Percentiles rank a stretch among this genome's conserved stretches.
phyloP scores from a whole-genome alignment of 2,329 filamentous ascomycete species.

The Ciborinia camelliae region DNA sequence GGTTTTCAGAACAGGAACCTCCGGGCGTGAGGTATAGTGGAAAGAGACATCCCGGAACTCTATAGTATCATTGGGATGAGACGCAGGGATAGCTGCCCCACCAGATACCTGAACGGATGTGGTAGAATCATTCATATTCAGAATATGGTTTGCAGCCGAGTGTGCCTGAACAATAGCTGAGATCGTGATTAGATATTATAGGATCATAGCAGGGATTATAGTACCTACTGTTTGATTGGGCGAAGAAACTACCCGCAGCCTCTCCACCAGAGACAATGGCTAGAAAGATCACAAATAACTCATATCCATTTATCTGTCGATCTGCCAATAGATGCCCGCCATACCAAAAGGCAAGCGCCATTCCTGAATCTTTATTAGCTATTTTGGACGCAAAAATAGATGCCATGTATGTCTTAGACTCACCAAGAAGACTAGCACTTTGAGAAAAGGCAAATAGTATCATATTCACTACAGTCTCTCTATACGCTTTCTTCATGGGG shows the following conservation, averaged over 20 bases:
- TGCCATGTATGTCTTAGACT: neutral
- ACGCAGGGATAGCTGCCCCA: neutral
- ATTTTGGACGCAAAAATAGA: neutral
- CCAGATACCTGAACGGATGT: neutral
- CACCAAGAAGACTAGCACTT: constrained; percentile 11
- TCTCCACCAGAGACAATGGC: constrained; percentile 40
- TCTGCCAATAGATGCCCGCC: constrained; percentile 42
- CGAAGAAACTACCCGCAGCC: constrained; percentile 13
- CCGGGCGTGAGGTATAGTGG: constrained; percentile 33
- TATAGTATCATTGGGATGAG: neutral
- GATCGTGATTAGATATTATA: neutral
- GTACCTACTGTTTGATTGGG: constrained; percentile 7
- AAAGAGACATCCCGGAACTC: constrained; percentile 39
- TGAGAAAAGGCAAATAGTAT: constrained; percentile 2
- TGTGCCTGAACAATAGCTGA: neutral
- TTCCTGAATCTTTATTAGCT: constrained; percentile 34
- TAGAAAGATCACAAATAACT: constrained; percentile 52
- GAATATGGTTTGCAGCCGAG: neutral
- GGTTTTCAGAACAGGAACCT: constrained; percentile 32
- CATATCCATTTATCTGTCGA: constrained; percentile 39
- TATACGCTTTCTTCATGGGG: neutral
- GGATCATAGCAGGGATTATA: neutral
- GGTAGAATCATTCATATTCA: neutral
- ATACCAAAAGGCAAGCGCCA: constrained; percentile 59
- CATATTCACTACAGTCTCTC: neutral